These are phyloP conservation scores for Colletotrichum sansevieriae DNA, from an alignment of 2,329 filamentous ascomycete species.

Conservation along the genomic window DNA sequence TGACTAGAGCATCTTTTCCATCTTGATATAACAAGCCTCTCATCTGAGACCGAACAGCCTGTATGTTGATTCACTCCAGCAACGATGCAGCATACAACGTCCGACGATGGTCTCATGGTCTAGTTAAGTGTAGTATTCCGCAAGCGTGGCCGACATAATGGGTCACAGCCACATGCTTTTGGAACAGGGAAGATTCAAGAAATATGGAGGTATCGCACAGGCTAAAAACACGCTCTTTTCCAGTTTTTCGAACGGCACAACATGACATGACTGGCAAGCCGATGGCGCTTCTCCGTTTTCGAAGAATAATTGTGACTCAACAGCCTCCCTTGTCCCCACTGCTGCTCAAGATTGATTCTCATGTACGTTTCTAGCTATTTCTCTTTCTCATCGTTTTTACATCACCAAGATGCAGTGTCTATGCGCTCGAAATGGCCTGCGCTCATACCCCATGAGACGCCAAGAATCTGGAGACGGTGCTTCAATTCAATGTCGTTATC, in stretches of 20 bases:
- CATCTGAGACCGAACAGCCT: background rate
- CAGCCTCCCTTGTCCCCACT: constrained; percentile 1
- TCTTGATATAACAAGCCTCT: background rate
- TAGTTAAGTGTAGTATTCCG: background rate
- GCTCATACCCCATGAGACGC: constrained; percentile 34
- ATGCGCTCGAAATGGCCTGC: constrained; percentile 7
- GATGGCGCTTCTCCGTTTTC: constrained; percentile 9
- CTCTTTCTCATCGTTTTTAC: constrained; percentile 16
- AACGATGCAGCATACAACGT: constrained; percentile 8
- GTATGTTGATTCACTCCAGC: background rate
- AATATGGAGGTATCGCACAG: no score
- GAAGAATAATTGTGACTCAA: constrained; percentile 24
- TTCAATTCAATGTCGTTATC: background rate
- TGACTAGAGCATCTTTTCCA: background rate
- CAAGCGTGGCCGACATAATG: background rate
- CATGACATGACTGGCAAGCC: no score
- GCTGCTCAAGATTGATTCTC: constrained; percentile 9
- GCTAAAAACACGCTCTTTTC: no score
- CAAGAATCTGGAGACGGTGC: constrained; percentile 22
- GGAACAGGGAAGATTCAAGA: background rate
- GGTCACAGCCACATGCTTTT: background rate
- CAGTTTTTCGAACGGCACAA: no score
- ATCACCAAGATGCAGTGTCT: background rate
- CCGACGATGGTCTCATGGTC: background rate
- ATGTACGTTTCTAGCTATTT: constrained; percentile 21